A percentile compares a stretch with the other conserved stretches of the same genome.
These are phyloP conservation scores for Stemphylium vesicarium DNA, from an alignment of 2,329 filamentous ascomycete genomes.

Conservation along the genomic window DNA sequence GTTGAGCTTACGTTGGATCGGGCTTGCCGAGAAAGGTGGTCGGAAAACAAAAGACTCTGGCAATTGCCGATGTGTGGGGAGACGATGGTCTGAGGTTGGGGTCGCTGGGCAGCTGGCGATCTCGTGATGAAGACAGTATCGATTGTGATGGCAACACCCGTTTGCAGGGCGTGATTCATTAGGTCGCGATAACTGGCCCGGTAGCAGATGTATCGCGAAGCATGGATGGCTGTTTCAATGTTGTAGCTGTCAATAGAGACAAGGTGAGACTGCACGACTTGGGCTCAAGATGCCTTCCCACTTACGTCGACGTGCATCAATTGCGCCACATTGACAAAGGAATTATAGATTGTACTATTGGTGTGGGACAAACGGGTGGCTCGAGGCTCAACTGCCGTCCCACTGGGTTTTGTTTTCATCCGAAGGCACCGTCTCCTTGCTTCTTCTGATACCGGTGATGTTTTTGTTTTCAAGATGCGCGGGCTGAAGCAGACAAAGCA, in stretches of 20 bases:
- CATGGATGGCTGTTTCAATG: slow-evolving; percentile 10
- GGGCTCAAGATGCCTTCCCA: background rate
- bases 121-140: background rate
- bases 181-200: background rate
- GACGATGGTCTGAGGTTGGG: background rate
- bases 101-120: background rate
- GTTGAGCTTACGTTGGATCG: slow-evolving; percentile 2
- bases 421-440: background rate
- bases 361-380: slow-evolving; percentile 21
- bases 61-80: background rate
- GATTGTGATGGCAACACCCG: background rate
- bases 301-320: slow-evolving; percentile 12
- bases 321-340: slow-evolving; percentile 18
- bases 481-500: slow-evolving; percentile 6
- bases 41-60: background rate
- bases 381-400: slow-evolving; percentile 20
- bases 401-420: slow-evolving; percentile 18
- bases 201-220: slow-evolving; percentile 6
- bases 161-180: background rate
- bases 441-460: slow-evolving; percentile 1
- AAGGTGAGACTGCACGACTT: slow-evolving; percentile 5
- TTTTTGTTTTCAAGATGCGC: slow-evolving; percentile 3
- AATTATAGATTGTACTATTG: slow-evolving; percentile 16
- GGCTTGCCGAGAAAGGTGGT: background rate
- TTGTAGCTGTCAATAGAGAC: slow-evolving; percentile 4